Conservation (phyloP, 805 yeast species). For the Candida morakotiae region DNA sequence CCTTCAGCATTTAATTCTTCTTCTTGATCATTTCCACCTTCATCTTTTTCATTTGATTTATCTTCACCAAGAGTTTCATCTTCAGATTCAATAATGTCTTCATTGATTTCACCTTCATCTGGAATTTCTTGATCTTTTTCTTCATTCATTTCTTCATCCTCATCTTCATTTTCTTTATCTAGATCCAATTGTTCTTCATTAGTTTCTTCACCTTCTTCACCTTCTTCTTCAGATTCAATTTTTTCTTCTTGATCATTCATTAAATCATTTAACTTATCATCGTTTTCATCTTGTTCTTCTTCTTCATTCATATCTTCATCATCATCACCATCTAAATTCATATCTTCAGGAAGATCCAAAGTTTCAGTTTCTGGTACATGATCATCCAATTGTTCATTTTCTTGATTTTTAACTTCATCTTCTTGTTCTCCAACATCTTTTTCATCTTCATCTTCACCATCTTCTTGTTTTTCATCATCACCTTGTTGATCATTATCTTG, state of each 20-base stretch:
- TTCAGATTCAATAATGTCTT: slow-evolving; percentile 20
- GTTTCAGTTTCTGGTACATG: slow-evolving; percentile 81
- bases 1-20: slow-evolving; percentile 45
- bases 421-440: slow-evolving; percentile 82
- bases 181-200: slow-evolving; percentile 28
- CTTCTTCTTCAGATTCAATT: slow-evolving; percentile 18
- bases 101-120: slow-evolving; percentile 33
- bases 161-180: slow-evolving; percentile 24
- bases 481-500: slow-evolving; percentile 29
- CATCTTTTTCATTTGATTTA: slow-evolving; percentile 35
- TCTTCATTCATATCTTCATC: slow-evolving; percentile 44
- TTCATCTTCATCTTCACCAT: slow-evolving; percentile 51
- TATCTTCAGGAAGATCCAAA: slow-evolving; percentile 86
- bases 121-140: slow-evolving; percentile 24
- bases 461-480: slow-evolving; percentile 42
- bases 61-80: slow-evolving; percentile 28
- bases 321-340: slow-evolving; percentile 79
- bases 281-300: slow-evolving; percentile 26
- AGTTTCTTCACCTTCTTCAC: slow-evolving; percentile 28
- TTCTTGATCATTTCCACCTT: slow-evolving; percentile 32
- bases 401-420: slow-evolving; percentile 68
- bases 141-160: slow-evolving; percentile 22
- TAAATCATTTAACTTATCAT: slow-evolving; percentile 20
- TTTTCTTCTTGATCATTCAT: slow-evolving; percentile 24
- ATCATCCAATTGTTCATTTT: slow-evolving; percentile 64